A percentile compares a stretch with the other conserved stretches of the same genome.
phyloP scores from a whole-genome alignment of 116 monocot genomes.

The Iris pallida region DNA sequence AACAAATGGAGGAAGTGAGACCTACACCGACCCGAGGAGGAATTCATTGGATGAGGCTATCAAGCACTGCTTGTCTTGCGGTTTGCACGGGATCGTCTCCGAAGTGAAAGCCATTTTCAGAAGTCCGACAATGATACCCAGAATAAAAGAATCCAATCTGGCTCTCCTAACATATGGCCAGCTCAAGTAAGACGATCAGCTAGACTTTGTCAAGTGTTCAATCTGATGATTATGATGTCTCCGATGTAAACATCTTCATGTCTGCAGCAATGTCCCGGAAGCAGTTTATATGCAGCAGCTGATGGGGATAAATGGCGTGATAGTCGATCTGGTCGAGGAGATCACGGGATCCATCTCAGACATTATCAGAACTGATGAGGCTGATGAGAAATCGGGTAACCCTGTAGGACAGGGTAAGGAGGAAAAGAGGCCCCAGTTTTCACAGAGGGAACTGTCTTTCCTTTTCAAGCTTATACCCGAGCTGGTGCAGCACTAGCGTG shows the following conservation, averaged over 20 bases:
- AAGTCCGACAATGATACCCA: constrained; percentile 42
- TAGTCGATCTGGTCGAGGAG: constrained; percentile 74
- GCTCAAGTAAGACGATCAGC: constrained; percentile 55
- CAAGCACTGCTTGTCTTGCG: constrained; percentile 34
- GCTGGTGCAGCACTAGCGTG: constrained; percentile 42
- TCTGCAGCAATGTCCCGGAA: constrained; percentile 69
- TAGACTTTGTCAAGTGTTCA: background rate
- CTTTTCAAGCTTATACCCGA: constrained; percentile 80
- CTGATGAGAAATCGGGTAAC: background rate
- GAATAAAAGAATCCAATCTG: constrained; percentile 74
- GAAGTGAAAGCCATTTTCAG: constrained; percentile 68
- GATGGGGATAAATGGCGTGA: constrained; percentile 86
- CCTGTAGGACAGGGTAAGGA: background rate
- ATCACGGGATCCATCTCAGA: constrained; percentile 58
- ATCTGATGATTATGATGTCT: too few species aligned
- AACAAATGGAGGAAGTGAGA: constrained; percentile 68
- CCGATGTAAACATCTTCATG: background rate
- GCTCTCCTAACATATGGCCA: constrained; percentile 72
- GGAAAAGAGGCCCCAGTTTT: constrained; percentile 48
- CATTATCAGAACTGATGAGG: constrained; percentile 9
- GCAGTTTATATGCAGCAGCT: constrained; percentile 84
- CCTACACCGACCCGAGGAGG: constrained; percentile 59
- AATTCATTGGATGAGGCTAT: constrained; percentile 82
- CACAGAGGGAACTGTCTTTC: constrained; percentile 55
- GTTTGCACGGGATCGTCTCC: constrained; percentile 75